Conservation (phyloP, 2,329 filamentous ascomycete genomes). For the Calycina marina region DNA sequence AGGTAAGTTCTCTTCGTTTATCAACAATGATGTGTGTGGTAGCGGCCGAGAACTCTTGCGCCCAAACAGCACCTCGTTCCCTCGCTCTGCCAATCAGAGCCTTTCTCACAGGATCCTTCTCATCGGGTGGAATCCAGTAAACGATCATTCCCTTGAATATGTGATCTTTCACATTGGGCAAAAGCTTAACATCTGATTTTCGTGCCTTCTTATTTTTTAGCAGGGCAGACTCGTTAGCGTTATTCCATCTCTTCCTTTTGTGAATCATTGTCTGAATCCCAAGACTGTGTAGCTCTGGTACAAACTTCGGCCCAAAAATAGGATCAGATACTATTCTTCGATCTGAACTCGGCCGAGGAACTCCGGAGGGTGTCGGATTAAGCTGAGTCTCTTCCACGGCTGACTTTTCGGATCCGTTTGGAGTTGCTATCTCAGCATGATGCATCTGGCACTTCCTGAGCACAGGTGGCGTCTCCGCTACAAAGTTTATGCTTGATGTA, state of each 20-base stretch:
- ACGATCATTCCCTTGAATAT: constrained; percentile 49
- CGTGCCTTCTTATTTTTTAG: constrained; percentile 24
- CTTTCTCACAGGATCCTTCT: constrained; percentile 50
- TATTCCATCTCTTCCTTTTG: constrained; percentile 6
- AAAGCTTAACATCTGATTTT: constrained; percentile 30
- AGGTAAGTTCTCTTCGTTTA: constrained; percentile 41
- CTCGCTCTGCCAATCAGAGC: constrained; percentile 60
- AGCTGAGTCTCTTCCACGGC: neutral
- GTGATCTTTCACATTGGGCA: constrained; percentile 36
- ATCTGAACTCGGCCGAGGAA: constrained; percentile 5
- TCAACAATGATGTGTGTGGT: constrained; percentile 77
- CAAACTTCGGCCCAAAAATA: constrained; percentile 7
- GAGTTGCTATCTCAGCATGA: constrained; percentile 11
- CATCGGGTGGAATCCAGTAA: constrained; percentile 72
- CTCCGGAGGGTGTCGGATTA: constrained; percentile 1
- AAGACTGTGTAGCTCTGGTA: constrained; percentile 15
- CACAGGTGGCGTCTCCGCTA: constrained; percentile 7
- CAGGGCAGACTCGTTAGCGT: constrained; percentile 1
- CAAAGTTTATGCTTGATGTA: constrained; percentile 3
- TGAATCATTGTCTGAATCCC: constrained; percentile 16
- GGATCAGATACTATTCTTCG: constrained; percentile 15
- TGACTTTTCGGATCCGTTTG: constrained; percentile 1
- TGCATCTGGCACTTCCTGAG: constrained; percentile 10
- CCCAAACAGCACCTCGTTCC: constrained; percentile 63
- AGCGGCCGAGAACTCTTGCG: constrained; percentile 33